Evolutionary conservation across 208 protist species (phyloP).

Genomic region (Jaenimonas drosophilae): DNA sequence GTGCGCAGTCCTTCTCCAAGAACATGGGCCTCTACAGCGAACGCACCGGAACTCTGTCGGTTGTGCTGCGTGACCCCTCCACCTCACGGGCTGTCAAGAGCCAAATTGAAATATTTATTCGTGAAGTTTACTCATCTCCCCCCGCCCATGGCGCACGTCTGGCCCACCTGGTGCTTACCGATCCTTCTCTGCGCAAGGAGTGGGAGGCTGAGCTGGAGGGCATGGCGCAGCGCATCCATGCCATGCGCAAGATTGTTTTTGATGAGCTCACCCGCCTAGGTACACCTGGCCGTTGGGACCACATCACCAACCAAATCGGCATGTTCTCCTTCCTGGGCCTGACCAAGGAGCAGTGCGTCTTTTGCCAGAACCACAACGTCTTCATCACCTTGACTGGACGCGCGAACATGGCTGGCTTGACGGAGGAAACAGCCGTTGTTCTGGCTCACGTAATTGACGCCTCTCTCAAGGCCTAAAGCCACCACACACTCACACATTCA

Average conservation of each 20-base stretch:
- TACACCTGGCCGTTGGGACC: constrained; percentile 90
- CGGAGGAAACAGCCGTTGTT: constrained; percentile 36
- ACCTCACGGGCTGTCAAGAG: constrained; percentile 50
- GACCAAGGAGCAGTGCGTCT: constrained; percentile 72
- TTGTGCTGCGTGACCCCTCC: constrained; percentile 51
- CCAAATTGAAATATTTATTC: constrained; percentile 75
- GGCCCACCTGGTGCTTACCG: constrained; percentile 84
- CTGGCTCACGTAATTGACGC: constrained; percentile 58
- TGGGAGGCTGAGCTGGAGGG: constrained; percentile 89
- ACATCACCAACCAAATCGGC: constrained; percentile 95
- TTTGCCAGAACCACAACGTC: constrained; percentile 48
- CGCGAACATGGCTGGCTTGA: constrained; percentile 78
- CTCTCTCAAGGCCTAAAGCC: constrained; percentile 26
- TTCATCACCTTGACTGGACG: constrained; percentile 68
- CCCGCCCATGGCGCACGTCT: constrained; percentile 94
- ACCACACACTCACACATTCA: no score
- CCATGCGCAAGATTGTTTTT: constrained; percentile 70
- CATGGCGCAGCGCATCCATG: constrained; percentile 79
- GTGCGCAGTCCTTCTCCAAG: constrained; percentile 96
- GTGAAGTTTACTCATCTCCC: constrained; percentile 93
- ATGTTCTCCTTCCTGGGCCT: constrained; percentile 98
- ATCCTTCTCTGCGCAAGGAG: constrained; percentile 58
- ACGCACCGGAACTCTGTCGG: constrained; percentile 84
- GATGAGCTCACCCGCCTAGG: constrained; percentile 57
- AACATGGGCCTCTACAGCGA: constrained; percentile 98